Base-by-base conservation (phyloP, 352 stramenopile species). In the Globisporangium parvum region DNA sequence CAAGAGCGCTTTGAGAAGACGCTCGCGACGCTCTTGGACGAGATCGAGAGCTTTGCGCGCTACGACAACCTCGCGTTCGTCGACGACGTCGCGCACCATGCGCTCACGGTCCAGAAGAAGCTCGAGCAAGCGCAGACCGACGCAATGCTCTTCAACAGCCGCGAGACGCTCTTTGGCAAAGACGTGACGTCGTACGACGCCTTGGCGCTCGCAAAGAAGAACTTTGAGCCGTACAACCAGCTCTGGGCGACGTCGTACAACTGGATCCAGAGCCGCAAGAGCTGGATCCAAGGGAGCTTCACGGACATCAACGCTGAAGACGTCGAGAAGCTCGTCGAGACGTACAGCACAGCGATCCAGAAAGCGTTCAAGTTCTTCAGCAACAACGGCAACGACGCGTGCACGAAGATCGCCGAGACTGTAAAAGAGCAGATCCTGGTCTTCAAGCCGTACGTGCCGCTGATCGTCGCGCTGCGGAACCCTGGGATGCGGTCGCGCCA, bases 341-440 rank as follows among this genome's bases (percentile, higher is more conserved):
- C 71, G 10, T 93, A 96, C 62, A 87, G 78, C 24, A 77, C 80
- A 4, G 80, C 78, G 5, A 94, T 98, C 23, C 89, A 85, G 23
- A 98, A 98, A 55, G 87, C 87, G 3, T 91, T 75, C 63, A 98
- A 98, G 55, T 95, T 91, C 54, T 98, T 98, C 60, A 90, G 88
- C 35, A 91, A 88, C 50, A 85, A 66, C 12, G 91, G 88, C 21
- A 86, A 96, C 51, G 76, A 94, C 0, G 76, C 73, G 5, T 96
- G 95, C 46, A 76, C 79, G 2, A 91, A 95, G 48, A 96, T 98
- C 40, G 92, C 92, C 0, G 78, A 89, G 60, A 88, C 74, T 0
- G 88, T 98, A 52, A 97, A 97, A 55, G 81, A 96, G 28, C 81
- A 98, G 47, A 96, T 98, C 28, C 68, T 91, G 1, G 80, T 89